Evolutionary conservation across 106 monocot species (phyloP).

Genomic region (Acanthochlamys bracteata): DNA sequence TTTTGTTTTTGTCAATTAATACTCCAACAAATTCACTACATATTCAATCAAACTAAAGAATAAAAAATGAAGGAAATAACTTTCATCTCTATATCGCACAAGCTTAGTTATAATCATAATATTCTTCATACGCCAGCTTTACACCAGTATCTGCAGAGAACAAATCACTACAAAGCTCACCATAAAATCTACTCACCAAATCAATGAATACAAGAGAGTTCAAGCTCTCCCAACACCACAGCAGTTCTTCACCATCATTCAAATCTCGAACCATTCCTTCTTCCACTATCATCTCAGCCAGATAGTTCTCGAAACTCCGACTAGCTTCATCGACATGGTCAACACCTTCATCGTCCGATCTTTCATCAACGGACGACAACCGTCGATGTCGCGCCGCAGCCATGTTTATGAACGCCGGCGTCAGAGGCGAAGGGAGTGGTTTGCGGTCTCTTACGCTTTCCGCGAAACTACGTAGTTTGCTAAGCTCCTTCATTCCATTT

Average conservation of each 20-base stretch:
- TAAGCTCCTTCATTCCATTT: constrained; percentile 4
- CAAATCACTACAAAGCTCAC: constrained; percentile 68
- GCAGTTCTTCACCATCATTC: constrained; percentile 71
- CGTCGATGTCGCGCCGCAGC: background rate
- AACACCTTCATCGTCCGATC: background rate
- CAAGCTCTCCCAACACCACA: constrained; percentile 48
- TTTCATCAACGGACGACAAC: background rate
- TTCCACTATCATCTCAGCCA: constrained; percentile 71
- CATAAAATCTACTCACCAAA: constrained; percentile 59
- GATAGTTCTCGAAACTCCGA: constrained; percentile 48
- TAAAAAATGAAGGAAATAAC: background rate
- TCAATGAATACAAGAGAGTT: constrained; percentile 59
- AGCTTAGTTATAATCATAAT: background rate
- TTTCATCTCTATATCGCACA: background rate
- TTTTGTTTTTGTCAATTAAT: background rate
- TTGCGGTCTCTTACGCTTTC: constrained; percentile 13
- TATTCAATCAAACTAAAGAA: background rate
- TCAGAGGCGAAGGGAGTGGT: constrained; percentile 16
- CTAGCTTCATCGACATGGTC: constrained; percentile 39
- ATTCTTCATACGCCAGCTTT: too few species aligned
- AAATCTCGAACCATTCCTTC: constrained; percentile 64
- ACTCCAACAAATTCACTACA: background rate
- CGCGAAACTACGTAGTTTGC: constrained; percentile 13
- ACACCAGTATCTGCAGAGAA: constrained; percentile 13
- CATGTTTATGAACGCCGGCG: constrained; percentile 20